phyloP scores from a whole-genome alignment of 2,329 filamentous ascomycete genomes.

The Hypoxylon sp. region DNA sequence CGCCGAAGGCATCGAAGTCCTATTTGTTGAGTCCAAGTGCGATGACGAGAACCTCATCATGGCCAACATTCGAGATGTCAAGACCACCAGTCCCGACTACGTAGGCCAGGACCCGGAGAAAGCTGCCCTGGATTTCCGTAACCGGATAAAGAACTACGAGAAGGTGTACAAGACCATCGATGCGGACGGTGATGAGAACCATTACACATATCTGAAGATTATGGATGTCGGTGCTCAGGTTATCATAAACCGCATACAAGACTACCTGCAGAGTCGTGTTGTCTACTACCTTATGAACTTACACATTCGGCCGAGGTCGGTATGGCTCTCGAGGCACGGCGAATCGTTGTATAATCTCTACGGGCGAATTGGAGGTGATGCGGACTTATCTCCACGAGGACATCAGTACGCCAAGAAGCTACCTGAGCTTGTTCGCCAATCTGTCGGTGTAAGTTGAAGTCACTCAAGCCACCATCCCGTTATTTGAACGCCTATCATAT shows the following conservation, averaged over 20 bases:
- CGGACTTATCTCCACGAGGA: conserved; percentile 86
- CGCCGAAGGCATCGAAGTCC: conserved; percentile 83
- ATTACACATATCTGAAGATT: conserved; percentile 96
- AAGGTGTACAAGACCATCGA: conserved; percentile 96
- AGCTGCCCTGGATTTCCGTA: conserved; percentile 91
- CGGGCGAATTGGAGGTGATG: conserved; percentile 93
- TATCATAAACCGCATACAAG: conserved; percentile 97
- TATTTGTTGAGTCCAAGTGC: conserved; percentile 98
- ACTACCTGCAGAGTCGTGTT: conserved; percentile 95
- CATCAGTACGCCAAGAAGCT: conserved; percentile 89
- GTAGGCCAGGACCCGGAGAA: conserved; percentile 92
- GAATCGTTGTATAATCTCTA: conserved; percentile 93
- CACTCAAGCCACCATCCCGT: conserved; percentile 40
- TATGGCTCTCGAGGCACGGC: conserved; percentile 96
- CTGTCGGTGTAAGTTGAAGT: conserved; percentile 78
- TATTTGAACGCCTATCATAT: neutral
- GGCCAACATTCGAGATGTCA: conserved; percentile 98
- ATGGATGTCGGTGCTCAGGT: conserved; percentile 97
- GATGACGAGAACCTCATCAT: conserved; percentile 97
- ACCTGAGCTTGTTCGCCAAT: conserved; percentile 86
- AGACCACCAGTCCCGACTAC: conserved; percentile 96
- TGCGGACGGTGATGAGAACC: conserved; percentile 81
- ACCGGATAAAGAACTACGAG: conserved; percentile 96
- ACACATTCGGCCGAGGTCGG: conserved; percentile 95
- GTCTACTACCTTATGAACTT: conserved; percentile 99